Conservation (phyloP, 805 yeast genomes). For the Ogataea naganishii region DNA sequence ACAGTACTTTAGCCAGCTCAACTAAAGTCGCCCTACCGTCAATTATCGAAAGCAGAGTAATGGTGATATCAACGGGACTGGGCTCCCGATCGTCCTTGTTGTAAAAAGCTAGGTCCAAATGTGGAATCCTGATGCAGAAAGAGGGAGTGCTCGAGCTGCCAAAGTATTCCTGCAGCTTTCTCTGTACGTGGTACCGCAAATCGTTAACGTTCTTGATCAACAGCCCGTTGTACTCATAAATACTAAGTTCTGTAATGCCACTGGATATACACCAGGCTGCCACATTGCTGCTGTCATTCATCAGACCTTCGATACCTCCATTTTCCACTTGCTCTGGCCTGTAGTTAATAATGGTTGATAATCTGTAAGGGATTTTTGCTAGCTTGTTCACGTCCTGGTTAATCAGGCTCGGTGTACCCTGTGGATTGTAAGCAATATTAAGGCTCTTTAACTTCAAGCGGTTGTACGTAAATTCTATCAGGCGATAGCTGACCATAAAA, state of each 20-base stretch:
- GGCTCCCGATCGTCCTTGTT: slow-evolving; percentile 21
- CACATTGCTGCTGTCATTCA: slow-evolving; percentile 69
- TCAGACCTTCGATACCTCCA: slow-evolving; percentile 78
- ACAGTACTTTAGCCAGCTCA: slow-evolving; percentile 78
- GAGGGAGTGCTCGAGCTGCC: slow-evolving; percentile 63
- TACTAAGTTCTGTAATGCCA: slow-evolving; percentile 63
- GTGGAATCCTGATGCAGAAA: slow-evolving; percentile 59
- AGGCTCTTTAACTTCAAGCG: slow-evolving; percentile 46
- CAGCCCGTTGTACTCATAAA: slow-evolving; percentile 75
- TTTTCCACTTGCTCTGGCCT: slow-evolving; percentile 76
- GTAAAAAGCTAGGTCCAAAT: slow-evolving; percentile 41
- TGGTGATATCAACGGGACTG: slow-evolving; percentile 42
- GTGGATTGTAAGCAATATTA: slow-evolving; percentile 57
- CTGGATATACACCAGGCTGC: slow-evolving; percentile 85
- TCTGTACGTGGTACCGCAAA: slow-evolving; percentile 45
- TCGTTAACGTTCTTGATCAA: slow-evolving; percentile 47
- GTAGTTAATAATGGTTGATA: slow-evolving; percentile 69
- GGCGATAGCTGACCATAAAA: slow-evolving; percentile 46
- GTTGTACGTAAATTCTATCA: slow-evolving; percentile 42
- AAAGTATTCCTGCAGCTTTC: slow-evolving; percentile 60
- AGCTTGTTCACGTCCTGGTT: slow-evolving; percentile 72
- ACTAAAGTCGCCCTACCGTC: slow-evolving; percentile 92
- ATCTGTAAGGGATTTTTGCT: slow-evolving; percentile 65
- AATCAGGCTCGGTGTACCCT: slow-evolving; percentile 76
- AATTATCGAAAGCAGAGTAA: slow-evolving; percentile 57